Percentiles rank a stretch among this genome's conserved stretches.
These are phyloP conservation scores for Clausena lansium DNA, from an alignment of 345 rosid genomes.

Conservation along the genomic window DNA sequence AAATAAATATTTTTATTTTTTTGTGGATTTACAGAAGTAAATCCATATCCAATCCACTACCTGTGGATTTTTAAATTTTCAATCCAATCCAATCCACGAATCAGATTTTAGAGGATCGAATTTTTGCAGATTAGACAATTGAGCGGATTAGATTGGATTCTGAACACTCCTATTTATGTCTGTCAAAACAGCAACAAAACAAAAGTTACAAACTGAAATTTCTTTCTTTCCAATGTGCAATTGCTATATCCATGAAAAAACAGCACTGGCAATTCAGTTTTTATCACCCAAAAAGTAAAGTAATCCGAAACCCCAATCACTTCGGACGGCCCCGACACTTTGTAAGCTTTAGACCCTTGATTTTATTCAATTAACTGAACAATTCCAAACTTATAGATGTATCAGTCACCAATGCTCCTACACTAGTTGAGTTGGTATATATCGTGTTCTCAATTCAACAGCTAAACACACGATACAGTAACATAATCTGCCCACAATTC, in stretches of 20 bases:
- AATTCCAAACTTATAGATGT: too few relatives aligned
- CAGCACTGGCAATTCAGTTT: background rate
- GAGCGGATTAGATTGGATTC: too few relatives aligned
- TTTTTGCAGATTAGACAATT: too few relatives aligned
- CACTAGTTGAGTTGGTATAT: background rate
- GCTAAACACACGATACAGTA: background rate
- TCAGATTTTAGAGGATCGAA: too few relatives aligned
- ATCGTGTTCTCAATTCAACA: background rate
- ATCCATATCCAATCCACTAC: too few relatives aligned
- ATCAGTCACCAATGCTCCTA: background rate
- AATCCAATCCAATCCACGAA: too few relatives aligned
- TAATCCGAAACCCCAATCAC: background rate
- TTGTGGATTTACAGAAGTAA: too few relatives aligned
- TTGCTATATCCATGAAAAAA: background rate
- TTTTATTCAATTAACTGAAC: too few relatives aligned
- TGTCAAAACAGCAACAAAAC: slow-evolving; percentile 28
- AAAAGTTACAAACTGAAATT: background rate
- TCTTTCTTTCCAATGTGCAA: background rate
- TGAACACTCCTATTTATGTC: too few relatives aligned
- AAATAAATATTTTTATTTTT: too few relatives aligned
- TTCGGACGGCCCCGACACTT: background rate
- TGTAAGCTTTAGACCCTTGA: background rate
- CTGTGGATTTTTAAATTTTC: too few relatives aligned
- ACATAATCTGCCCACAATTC: background rate
- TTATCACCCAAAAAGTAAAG: background rate